phyloP scores from a whole-genome alignment of 441 rosid genomes.

The Populus hybrid region DNA sequence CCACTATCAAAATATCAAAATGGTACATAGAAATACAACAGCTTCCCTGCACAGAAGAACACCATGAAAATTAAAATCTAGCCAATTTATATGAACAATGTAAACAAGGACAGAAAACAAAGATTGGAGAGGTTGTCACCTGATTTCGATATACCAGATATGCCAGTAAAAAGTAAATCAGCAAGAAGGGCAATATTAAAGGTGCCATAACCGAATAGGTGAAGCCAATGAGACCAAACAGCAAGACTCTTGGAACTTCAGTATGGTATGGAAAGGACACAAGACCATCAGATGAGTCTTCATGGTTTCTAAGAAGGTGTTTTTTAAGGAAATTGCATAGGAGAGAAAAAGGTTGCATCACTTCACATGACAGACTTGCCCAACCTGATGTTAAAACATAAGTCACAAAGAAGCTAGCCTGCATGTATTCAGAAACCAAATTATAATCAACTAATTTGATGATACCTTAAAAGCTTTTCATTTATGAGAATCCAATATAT shows the following conservation, averaged over 20 bases:
- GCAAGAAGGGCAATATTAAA: constrained; percentile 74
- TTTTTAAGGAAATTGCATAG: constrained; percentile 46
- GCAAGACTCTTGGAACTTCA: constrained; percentile 76
- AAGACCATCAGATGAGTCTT: constrained; percentile 40
- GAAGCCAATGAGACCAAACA: constrained; percentile 87
- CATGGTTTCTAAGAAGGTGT: constrained; percentile 35
- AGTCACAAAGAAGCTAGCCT: constrained; percentile 96
- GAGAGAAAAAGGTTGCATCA: constrained; percentile 72
- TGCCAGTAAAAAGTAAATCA: constrained; percentile 68
- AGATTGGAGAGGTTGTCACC: constrained; percentile 38
- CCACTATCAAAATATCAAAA: not conserved
- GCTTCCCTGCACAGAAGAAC: constrained; percentile 3
- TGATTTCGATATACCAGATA: constrained; percentile 84
- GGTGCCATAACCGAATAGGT: constrained; percentile 84
- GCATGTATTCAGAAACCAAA: constrained; percentile 29
- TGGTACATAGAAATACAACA: not conserved
- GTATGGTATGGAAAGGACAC: constrained; percentile 86
- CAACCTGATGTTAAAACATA: constrained; percentile 92
- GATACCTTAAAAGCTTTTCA: not conserved
- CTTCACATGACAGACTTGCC: constrained; percentile 85
- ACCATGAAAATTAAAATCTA: constrained; percentile 1
- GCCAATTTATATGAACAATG: constrained; percentile 10
- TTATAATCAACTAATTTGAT: not conserved
- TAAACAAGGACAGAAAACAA: constrained; percentile 9
- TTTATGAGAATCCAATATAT: not conserved